Conservation (phyloP, 1,284 basidiomycete species). For the Leccinum pachyderme region DNA sequence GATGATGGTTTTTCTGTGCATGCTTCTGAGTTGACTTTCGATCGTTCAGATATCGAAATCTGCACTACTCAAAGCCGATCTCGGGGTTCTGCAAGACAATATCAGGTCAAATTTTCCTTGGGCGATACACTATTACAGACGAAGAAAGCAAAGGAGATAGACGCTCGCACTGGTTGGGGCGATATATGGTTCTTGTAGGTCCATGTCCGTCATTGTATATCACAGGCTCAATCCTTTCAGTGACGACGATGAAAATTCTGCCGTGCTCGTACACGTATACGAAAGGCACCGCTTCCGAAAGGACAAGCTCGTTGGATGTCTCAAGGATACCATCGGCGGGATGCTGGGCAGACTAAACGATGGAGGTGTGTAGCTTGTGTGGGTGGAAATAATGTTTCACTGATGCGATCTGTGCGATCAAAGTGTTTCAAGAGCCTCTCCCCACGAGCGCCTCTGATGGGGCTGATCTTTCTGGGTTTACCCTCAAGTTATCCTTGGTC, state of each 20-base stretch:
- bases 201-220: neutral
- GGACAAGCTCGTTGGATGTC: neutral
- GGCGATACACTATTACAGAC: neutral
- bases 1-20: neutral
- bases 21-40: neutral
- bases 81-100: neutral
- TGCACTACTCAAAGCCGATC: no score
- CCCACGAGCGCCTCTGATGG: neutral
- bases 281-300: neutral
- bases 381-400: neutral
- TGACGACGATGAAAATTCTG: neutral
- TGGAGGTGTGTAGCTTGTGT: neutral
- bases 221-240: neutral
- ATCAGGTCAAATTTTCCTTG: neutral
- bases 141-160: neutral
- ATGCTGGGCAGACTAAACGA: neutral
- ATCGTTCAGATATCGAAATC: neutral
- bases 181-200: neutral
- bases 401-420: neutral
- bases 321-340: neutral
- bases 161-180: neutral
- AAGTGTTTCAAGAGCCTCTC: neutral
- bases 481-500: neutral
- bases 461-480: neutral
- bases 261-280: neutral